These are phyloP conservation scores for Diospyros kaki DNA, from an alignment of 148 eudicot genomes.

Conservation along the genomic window DNA sequence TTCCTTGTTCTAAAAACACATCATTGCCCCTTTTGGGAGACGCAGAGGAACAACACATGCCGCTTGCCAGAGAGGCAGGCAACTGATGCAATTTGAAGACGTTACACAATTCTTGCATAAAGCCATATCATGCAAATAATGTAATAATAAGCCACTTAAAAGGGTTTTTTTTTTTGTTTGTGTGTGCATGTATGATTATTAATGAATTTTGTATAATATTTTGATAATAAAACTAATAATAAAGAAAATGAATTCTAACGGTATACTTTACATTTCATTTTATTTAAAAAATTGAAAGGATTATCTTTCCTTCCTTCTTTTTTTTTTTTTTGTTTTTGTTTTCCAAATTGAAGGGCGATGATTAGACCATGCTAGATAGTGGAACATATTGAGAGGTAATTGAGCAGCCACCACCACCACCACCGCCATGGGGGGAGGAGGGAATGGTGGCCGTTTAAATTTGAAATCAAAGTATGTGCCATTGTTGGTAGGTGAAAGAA, in stretches of 20 bases:
- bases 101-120: no score
- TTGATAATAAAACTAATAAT: no score
- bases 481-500: conserved; percentile 11
- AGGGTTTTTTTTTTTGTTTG: no score
- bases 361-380: conserved; percentile 13
- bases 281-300: no score
- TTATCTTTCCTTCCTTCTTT: no score
- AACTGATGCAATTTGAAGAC: neutral
- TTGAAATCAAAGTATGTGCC: conserved; percentile 15
- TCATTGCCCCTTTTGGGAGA: neutral
- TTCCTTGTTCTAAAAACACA: neutral
- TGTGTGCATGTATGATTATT: no score
- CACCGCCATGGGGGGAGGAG: conserved; percentile 1
- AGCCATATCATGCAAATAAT: no score
- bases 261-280: no score
- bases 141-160: no score
- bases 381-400: conserved; percentile 4
- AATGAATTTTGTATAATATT: no score
- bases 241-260: no score
- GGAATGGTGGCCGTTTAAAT: conserved; percentile 17
- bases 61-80: conserved; percentile 2
- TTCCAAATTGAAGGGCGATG: conserved; percentile 17
- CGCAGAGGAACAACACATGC: neutral
- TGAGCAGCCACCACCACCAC: neutral
- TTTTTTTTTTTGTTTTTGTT: no score